These are phyloP conservation scores for Thielaviopsis populi DNA, from an alignment of 2,329 filamentous ascomycete genomes.

Conservation along the genomic window DNA sequence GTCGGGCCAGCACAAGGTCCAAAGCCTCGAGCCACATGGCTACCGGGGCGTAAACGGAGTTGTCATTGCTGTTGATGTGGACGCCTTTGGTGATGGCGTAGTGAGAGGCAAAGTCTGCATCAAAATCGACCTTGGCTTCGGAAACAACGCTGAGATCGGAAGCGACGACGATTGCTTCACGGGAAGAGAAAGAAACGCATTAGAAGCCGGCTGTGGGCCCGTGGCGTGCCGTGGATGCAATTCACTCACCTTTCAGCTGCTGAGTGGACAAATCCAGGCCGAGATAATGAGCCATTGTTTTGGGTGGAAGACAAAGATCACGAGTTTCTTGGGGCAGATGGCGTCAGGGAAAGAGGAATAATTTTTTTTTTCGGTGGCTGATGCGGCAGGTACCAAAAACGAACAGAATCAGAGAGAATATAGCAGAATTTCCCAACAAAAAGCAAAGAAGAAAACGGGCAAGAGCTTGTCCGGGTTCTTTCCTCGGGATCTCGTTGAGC, in stretches of 20 bases:
- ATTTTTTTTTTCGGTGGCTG: background rate
- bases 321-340: background rate
- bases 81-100: constrained; percentile 84
- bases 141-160: constrained; percentile 67
- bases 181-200: constrained; percentile 7
- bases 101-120: constrained; percentile 57
- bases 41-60: constrained; percentile 85
- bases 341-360: background rate
- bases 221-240: background rate
- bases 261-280: constrained; percentile 96
- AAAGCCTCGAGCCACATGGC: constrained; percentile 90
- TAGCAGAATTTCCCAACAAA: background rate
- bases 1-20: constrained; percentile 63
- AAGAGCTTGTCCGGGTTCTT: background rate
- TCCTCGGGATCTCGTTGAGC: background rate
- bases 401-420: background rate
- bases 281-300: constrained; percentile 45
- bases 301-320: background rate
- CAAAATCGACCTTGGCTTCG: constrained; percentile 89
- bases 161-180: constrained; percentile 62
- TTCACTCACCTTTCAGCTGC: constrained; percentile 64
- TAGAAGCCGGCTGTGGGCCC: background rate
- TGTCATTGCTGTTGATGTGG: constrained; percentile 61
- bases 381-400: background rate
- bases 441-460: background rate